phyloP scores from a whole-genome alignment of 129 eudicot genomes.

The Flaveria brownii region DNA sequence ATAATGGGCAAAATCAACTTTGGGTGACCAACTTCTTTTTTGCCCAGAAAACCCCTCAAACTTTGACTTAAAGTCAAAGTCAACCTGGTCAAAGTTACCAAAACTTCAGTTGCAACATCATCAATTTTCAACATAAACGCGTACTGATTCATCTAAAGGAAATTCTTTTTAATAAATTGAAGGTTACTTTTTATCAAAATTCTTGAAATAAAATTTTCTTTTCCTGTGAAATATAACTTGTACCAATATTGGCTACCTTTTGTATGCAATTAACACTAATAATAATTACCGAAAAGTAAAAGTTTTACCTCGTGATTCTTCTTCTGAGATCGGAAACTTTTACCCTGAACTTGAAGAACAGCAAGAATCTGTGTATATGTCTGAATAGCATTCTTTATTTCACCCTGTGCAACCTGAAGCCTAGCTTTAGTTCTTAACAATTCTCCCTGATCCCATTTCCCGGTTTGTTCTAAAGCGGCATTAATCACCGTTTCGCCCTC shows the following conservation, averaged over 20 bases:
- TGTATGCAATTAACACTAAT: background rate
- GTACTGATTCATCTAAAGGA: background rate
- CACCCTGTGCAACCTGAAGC: constrained; percentile 85
- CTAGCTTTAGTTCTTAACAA: constrained; percentile 76
- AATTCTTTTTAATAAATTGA: background rate
- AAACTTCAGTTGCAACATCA: background rate
- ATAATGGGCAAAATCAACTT: background rate
- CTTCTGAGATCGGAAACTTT: constrained; percentile 65
- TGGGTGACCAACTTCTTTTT: background rate
- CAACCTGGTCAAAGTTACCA: background rate
- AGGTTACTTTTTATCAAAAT: background rate
- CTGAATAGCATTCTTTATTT: constrained; percentile 66
- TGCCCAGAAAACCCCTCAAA: background rate
- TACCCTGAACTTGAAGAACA: constrained; percentile 68
- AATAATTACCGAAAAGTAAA: constrained; percentile 3
- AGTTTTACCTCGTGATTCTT: constrained; percentile 35
- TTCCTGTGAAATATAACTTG: background rate
- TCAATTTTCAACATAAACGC: background rate
- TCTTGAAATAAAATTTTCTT: background rate
- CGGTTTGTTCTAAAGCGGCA: constrained; percentile 86
- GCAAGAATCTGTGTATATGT: constrained; percentile 87
- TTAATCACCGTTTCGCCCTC: constrained; percentile 69
- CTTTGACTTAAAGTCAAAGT: background rate
- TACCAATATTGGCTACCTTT: background rate
- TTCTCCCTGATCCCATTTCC: constrained; percentile 84